Conservation (phyloP, 2,329 filamentous ascomycete species). For the Nectriaceae sp. region DNA sequence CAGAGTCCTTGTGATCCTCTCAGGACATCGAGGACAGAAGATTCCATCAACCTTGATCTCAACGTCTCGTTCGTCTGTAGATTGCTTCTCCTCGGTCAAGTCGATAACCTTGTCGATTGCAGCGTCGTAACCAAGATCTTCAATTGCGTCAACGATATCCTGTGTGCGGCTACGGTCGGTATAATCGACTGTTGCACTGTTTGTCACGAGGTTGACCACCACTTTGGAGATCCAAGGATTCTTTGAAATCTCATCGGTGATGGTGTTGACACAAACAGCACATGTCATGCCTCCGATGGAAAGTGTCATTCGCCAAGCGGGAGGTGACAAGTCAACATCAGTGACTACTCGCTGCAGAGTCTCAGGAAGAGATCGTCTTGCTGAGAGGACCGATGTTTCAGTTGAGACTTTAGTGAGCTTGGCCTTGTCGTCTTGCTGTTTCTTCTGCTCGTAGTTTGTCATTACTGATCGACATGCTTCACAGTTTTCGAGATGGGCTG, state of each 20-base stretch:
- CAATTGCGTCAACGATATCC: constrained; percentile 49
- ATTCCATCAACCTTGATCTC: constrained; percentile 70
- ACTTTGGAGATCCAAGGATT: constrained; percentile 58
- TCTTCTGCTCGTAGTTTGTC: neutral
- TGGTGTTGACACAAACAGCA: constrained; percentile 64
- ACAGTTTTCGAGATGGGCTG: constrained; percentile 41
- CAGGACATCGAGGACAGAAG: constrained; percentile 73
- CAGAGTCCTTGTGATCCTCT: constrained; percentile 56
- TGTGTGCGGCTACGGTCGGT: constrained; percentile 33
- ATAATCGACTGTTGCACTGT: constrained; percentile 65
- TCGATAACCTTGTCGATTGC: constrained; percentile 53
- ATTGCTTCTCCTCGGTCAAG: constrained; percentile 43
- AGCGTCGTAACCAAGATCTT: constrained; percentile 68
- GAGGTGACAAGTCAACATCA: constrained; percentile 5
- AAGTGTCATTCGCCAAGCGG: constrained; percentile 51
- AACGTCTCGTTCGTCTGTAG: constrained; percentile 52
- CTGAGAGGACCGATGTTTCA: constrained; percentile 7
- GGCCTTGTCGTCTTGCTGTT: constrained; percentile 9
- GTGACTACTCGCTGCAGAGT: constrained; percentile 26
- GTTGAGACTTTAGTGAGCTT: constrained; percentile 11
- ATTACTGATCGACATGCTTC: constrained; percentile 33
- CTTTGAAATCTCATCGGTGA: constrained; percentile 61
- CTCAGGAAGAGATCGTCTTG: constrained; percentile 10
- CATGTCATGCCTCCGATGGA: constrained; percentile 76
- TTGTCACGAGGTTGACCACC: constrained; percentile 65